Evolutionary conservation across 2,329 filamentous ascomycete genomes (phyloP).

Genomic region (Dichotomopilus funicola): DNA sequence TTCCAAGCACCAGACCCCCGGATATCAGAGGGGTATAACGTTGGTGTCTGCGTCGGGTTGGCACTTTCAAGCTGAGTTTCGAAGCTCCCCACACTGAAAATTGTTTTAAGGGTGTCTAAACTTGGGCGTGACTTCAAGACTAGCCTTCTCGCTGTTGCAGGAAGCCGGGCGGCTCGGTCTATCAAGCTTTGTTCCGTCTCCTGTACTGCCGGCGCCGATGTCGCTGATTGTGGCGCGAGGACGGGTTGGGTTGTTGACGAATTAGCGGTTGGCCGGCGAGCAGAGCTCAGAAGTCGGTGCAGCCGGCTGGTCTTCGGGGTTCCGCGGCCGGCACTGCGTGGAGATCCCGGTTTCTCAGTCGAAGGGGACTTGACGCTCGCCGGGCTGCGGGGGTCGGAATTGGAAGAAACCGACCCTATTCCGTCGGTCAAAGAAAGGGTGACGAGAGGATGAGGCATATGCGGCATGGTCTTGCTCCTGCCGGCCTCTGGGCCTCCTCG

Average conservation of each 20-base stretch:
- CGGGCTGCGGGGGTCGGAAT: conserved; percentile 26
- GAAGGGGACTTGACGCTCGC: conserved; percentile 23
- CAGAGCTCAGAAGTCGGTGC: conserved; percentile 35
- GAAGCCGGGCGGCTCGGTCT: conserved; percentile 30
- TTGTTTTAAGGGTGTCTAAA: conserved; percentile 43
- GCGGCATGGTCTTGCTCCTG: conserved; percentile 15
- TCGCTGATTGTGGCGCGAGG: conserved; percentile 28
- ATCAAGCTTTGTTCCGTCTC: conserved; percentile 32
- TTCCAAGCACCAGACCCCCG: conserved; percentile 20
- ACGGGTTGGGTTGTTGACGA: conserved; percentile 30
- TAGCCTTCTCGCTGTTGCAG: conserved; percentile 32
- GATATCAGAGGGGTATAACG: conserved; percentile 6
- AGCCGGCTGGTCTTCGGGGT: conserved; percentile 34
- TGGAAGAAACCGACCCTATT: conserved; percentile 19
- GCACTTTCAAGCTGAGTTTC: conserved; percentile 29
- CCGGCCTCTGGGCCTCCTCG: conserved; percentile 3
- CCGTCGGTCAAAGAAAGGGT: conserved; percentile 12
- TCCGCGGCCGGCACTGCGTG: conserved; percentile 31
- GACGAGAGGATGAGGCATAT: conserved; percentile 20
- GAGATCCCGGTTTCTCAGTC: conserved; percentile 27
- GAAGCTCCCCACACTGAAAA: conserved; percentile 44
- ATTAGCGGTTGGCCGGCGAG: conserved; percentile 23
- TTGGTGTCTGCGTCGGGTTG: conserved; percentile 12
- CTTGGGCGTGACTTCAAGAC: conserved; percentile 36
- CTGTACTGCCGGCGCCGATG: conserved; percentile 32